Base-by-base conservation (phyloP, 2,329 filamentous ascomycete genomes). In the Monilinia fructigena region DNA sequence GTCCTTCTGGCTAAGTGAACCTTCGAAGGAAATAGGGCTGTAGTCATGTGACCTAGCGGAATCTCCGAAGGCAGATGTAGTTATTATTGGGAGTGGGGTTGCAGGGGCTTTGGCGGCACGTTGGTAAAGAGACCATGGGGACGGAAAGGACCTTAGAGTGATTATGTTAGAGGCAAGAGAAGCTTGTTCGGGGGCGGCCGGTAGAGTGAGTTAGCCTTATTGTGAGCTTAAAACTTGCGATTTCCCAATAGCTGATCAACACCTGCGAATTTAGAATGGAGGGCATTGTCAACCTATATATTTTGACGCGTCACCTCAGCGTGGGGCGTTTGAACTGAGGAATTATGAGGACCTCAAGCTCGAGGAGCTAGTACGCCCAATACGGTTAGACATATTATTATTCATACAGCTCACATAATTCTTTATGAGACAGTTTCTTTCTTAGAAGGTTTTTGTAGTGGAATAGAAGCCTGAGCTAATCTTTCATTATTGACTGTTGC, bases 111-210 rank as follows among this genome's bases (percentile, higher is more conserved):
- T 89, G 76, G 88, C 87, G 0, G 89, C 89, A 4, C 82, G 86
- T 69, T 86, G 85, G 74, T 79, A 92, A 62, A 68, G 74, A 68
- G 77, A 83, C 79, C 73, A 81, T 79, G 66, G 79, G 69, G 69
- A 76, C 67, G 78, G 50, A 79, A 81, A 69, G 47, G 65, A 68
- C 6, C 78, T 82, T 67, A 81, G 78, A n/a, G 83, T 93, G 10
- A 81, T 93, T 7, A 83, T 93, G 80, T 81, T 94, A 6, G 91
- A 94, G 78, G 91, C 91, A 18, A 82, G 91, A 72, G 90, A 93
- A 79, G 89, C 88, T 4, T 93, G 90, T 74, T 93, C 86, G 85
- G 91, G 91, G 23, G 91, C 91, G n/a, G 94, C 90, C 1, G 90
- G 91, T n/a, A 80, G 90, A 74, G 89, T 91, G 74, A 81, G 86